Conservation (phyloP, 2,329 filamentous ascomycete genomes). For the Fusarium gaditjirri region DNA sequence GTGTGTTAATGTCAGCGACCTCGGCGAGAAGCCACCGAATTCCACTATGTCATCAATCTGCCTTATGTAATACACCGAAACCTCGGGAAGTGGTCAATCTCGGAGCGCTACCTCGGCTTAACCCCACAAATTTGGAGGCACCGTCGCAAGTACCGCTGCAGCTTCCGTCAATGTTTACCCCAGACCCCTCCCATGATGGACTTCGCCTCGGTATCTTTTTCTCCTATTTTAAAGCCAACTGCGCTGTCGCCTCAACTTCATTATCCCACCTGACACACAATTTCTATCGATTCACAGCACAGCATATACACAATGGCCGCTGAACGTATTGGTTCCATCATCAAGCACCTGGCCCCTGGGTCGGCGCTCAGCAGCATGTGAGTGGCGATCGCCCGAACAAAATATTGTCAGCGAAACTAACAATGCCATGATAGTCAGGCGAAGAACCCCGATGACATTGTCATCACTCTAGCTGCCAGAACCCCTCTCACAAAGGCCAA, state of each 20-base stretch:
- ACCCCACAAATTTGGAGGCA: conserved; percentile 42
- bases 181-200: conserved; percentile 34
- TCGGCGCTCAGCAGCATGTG: conserved; percentile 82
- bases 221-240: conserved; percentile 29
- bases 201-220: conserved; percentile 33
- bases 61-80: conserved; percentile 22
- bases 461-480: conserved; percentile 91
- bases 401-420: conserved; percentile 5
- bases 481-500: conserved; percentile 88
- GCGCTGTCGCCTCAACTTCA: not conserved
- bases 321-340: conserved; percentile 86
- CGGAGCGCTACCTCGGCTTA: conserved; percentile 44
- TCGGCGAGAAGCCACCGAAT: too few species aligned
- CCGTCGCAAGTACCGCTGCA: conserved; percentile 32
- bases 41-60: not conserved
- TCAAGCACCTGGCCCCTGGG: conserved; percentile 84
- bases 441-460: conserved; percentile 95
- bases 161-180: conserved; percentile 33
- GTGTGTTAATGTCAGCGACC: not conserved
- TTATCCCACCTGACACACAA: not conserved
- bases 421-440: conserved; percentile 69
- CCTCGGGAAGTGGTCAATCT: conserved; percentile 37
- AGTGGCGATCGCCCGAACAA: conserved; percentile 49
- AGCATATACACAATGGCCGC: conserved; percentile 71
- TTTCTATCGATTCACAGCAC: not conserved